Conservation (phyloP, 257 asterid species). For the Penstemon eatonii region DNA sequence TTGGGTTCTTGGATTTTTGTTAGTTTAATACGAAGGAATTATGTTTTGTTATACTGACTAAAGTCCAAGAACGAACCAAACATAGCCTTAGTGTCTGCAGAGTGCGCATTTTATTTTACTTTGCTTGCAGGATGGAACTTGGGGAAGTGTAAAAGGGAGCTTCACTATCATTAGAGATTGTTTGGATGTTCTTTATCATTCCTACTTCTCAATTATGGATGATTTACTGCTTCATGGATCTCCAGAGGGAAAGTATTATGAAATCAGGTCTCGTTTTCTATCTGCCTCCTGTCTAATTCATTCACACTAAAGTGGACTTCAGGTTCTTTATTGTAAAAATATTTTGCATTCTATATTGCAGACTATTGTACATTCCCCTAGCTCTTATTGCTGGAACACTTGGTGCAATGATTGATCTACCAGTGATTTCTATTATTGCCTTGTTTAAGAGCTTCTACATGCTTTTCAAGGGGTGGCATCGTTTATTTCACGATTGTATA, state of each 20-base stretch:
- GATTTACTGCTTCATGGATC: slow-evolving; percentile 63
- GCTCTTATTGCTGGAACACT: slow-evolving; percentile 64
- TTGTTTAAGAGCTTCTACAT: slow-evolving; percentile 73
- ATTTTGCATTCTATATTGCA: slow-evolving; percentile 33
- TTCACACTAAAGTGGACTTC: slow-evolving; percentile 10
- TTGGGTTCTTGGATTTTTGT: too few species aligned
- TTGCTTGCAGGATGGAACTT: slow-evolving; percentile 80
- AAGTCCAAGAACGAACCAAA: too few species aligned
- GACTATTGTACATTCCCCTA: slow-evolving; percentile 65
- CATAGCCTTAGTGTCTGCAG: neutral
- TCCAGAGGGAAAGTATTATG: slow-evolving; percentile 62
- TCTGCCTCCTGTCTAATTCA: slow-evolving; percentile 11
- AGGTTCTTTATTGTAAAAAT: neutral
- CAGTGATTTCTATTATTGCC: slow-evolving; percentile 63
- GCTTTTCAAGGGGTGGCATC: slow-evolving; percentile 92
- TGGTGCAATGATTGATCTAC: slow-evolving; percentile 63
- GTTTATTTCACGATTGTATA: slow-evolving; percentile 87
- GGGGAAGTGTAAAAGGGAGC: slow-evolving; percentile 66
- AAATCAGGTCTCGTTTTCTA: slow-evolving; percentile 63
- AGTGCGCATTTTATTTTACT: slow-evolving; percentile 14
- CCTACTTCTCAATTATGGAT: slow-evolving; percentile 76
- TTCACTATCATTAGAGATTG: slow-evolving; percentile 74
- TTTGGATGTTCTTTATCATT: slow-evolving; percentile 64
- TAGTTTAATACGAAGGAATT: too few species aligned
- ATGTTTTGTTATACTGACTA: too few species aligned